Conservation (phyloP, 2,329 filamentous ascomycete species). For the Neonectria magnoliae region DNA sequence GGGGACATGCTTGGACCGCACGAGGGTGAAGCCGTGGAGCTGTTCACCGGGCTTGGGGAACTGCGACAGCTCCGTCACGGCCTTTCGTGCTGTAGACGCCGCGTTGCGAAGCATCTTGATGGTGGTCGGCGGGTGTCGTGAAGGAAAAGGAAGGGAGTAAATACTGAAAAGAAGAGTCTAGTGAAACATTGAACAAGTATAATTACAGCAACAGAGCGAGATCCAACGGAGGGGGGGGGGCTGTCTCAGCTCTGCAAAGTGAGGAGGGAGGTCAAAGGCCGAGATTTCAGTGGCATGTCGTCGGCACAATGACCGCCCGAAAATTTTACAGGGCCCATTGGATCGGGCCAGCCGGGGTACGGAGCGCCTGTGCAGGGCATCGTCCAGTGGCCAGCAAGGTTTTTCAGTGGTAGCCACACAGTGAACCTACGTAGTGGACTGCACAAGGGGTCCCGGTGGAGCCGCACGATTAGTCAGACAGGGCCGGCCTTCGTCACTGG, state of each 20-base stretch:
- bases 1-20: conserved; percentile 89
- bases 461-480: conserved; percentile 21
- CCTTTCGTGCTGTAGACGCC: conserved; percentile 63
- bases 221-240: conserved; percentile 11
- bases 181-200: conserved; percentile 32
- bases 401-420: conserved; percentile 16
- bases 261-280: conserved; percentile 17
- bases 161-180: conserved; percentile 20
- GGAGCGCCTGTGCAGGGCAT: conserved; percentile 3
- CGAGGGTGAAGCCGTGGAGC: conserved; percentile 91
- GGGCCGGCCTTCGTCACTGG: conserved; percentile 12
- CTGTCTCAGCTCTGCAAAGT: conserved; percentile 23
- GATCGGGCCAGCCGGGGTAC: conserved; percentile 23
- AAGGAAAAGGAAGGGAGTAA: background rate
- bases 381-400: conserved; percentile 1
- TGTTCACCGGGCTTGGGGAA: conserved; percentile 84
- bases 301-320: conserved; percentile 36
- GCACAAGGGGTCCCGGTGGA: conserved; percentile 6
- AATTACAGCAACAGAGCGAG: conserved; percentile 25
- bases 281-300: conserved; percentile 40
- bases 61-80: conserved; percentile 79
- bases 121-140: background rate
- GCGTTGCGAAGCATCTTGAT: conserved; percentile 63
- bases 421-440: background rate
- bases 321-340: conserved; percentile 20